Evolutionary conservation across 2,329 filamentous ascomycete species (phyloP).

Genomic region (Talaromyces sp.): DNA sequence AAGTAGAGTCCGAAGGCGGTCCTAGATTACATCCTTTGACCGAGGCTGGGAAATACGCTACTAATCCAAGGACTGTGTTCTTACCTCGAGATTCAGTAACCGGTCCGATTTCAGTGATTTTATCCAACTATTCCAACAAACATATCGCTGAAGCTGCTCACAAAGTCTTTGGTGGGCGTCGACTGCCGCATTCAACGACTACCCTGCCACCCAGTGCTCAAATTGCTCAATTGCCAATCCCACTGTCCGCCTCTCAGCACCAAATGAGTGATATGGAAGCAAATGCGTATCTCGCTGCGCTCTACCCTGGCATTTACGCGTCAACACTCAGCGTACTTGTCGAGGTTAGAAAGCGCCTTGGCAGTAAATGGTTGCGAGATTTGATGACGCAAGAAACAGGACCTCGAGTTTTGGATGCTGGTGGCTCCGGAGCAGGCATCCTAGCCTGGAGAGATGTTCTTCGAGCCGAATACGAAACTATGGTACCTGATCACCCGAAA

Average conservation of each 20-base stretch:
- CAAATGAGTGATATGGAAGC: conserved; percentile 58
- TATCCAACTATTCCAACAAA: conserved; percentile 63
- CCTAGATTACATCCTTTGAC: conserved; percentile 70
- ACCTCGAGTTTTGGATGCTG: conserved; percentile 56
- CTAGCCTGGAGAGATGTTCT: conserved; percentile 65
- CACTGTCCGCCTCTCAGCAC: conserved; percentile 51
- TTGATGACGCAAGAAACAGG: conserved; percentile 54
- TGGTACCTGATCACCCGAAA: conserved; percentile 46
- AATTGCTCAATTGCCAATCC: conserved; percentile 53
- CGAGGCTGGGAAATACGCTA: conserved; percentile 65
- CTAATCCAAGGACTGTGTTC: conserved; percentile 67
- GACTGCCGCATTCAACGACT: conserved; percentile 70
- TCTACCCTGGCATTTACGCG: conserved; percentile 60
- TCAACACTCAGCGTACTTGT: conserved; percentile 52
- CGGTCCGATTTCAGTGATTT: conserved; percentile 62
- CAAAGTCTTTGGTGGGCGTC: conserved; percentile 67
- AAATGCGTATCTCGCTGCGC: conserved; percentile 53
- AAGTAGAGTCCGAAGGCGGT: conserved; percentile 33
- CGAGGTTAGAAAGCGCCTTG: conserved; percentile 57
- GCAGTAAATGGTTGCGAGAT: conserved; percentile 53
- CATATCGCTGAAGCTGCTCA: conserved; percentile 71
- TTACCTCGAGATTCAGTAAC: conserved; percentile 67
- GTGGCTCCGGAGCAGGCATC: conserved; percentile 57
- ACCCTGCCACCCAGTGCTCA: conserved; percentile 54
- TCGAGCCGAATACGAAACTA: conserved; percentile 71